Conservation (phyloP, 1,284 basidiomycete species). For the Puccinia novopanici region DNA sequence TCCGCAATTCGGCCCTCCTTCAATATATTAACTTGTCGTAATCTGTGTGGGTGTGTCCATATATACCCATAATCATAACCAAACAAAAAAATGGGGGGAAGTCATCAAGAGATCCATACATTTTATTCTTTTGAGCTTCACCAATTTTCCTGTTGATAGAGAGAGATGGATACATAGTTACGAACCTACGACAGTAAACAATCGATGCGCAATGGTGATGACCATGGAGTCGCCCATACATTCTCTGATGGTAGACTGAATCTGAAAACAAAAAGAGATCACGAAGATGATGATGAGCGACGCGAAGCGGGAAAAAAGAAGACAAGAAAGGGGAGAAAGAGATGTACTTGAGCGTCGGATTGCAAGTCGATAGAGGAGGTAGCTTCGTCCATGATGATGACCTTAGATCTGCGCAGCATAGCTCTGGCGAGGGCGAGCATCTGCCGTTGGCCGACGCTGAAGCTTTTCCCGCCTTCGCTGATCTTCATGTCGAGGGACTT, state of each 20-base stretch:
- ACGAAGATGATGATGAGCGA: not conserved
- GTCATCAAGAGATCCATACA: slow-evolving; percentile 51
- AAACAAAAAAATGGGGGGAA: not conserved
- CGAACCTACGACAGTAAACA: slow-evolving; percentile 45
- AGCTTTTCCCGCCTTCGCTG: slow-evolving; percentile 57
- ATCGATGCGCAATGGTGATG: slow-evolving; percentile 46
- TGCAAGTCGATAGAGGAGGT: slow-evolving; percentile 56
- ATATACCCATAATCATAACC: not conserved
- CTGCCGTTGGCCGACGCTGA: slow-evolving; percentile 58
- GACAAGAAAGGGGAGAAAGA: not conserved
- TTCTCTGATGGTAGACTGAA: slow-evolving; percentile 43
- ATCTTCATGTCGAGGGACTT: slow-evolving; percentile 33
- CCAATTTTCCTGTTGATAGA: not conserved
- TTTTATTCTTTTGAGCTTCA: slow-evolving; percentile 30
- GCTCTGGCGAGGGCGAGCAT: slow-evolving; percentile 58
- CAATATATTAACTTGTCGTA: slow-evolving; percentile 58
- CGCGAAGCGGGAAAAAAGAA: not conserved
- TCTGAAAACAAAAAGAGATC: not conserved
- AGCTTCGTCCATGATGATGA: slow-evolving; percentile 59
- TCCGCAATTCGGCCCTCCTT: slow-evolving; percentile 56
- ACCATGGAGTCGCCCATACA: slow-evolving; percentile 43
- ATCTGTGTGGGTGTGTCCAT: slow-evolving; percentile 43
- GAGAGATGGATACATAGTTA: not conserved
- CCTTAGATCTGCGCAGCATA: slow-evolving; percentile 54
- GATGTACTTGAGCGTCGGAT: slow-evolving; percentile 51